These are phyloP conservation scores for Entoloma clypeatum DNA, from an alignment of 1,284 basidiomycete species.

Conservation along the genomic window DNA sequence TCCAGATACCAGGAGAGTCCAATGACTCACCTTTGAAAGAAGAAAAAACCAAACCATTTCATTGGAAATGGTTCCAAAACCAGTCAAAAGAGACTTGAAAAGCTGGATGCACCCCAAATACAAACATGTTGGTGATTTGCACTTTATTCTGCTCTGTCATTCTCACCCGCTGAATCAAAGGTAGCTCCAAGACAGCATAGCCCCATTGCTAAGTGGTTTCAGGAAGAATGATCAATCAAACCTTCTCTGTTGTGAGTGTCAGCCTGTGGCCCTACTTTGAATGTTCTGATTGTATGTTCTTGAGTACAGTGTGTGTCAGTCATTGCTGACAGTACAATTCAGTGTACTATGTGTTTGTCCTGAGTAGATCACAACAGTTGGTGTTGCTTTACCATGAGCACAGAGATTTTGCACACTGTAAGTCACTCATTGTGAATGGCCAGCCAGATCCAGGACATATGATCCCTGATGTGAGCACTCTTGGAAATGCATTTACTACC, in stretches of 20 bases:
- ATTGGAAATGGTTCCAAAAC: constrained; percentile 3
- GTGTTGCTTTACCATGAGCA: constrained; percentile 7
- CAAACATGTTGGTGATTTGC: no score
- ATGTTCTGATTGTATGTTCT: constrained; percentile 2
- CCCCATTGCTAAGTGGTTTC: constrained; percentile 5
- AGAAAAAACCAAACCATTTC: background rate
- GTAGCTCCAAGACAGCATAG: no score
- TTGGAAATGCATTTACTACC: constrained; percentile 3
- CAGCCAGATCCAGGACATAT: constrained; percentile 8
- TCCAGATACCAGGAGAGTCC: constrained; percentile 4
- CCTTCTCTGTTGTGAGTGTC: constrained; percentile 9
- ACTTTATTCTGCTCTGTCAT: no score
- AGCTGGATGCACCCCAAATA: constrained; percentile 5
- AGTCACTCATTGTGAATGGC: constrained; percentile 3
- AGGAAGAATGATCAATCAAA: constrained; percentile 8
- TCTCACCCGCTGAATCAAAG: no score
- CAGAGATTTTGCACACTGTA: constrained; percentile 6
- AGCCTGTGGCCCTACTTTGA: background rate
- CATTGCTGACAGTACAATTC: constrained; percentile 6
- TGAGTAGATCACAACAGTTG: constrained; percentile 4
- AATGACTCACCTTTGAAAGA: constrained; percentile 1
- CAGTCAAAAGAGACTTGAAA: constrained; percentile 3
- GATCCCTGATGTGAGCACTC: constrained; percentile 6
- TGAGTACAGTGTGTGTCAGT: constrained; percentile 6
- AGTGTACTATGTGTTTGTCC: constrained; percentile 7